phyloP scores from a whole-genome alignment of 1,284 basidiomycete genomes.

The Porodaedalea pini region DNA sequence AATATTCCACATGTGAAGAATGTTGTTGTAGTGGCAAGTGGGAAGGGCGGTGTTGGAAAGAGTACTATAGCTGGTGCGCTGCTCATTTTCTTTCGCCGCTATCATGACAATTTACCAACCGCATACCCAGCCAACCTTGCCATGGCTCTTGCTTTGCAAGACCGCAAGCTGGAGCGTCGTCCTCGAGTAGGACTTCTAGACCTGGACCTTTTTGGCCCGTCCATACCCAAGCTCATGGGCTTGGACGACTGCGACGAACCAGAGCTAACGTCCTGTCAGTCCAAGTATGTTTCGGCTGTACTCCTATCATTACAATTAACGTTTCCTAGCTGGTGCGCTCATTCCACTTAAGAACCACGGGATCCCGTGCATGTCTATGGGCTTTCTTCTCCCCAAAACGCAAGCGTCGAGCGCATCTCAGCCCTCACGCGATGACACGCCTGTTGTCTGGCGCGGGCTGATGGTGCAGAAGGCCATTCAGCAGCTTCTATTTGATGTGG shows the following conservation, averaged over 20 bases:
- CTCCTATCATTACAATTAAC: too few relatives aligned
- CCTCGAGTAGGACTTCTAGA: constrained; percentile 86
- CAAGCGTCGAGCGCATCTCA: constrained; percentile 37
- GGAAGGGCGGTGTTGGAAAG: constrained; percentile 97
- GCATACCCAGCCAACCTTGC: constrained; percentile 73
- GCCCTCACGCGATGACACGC: constrained; percentile 52
- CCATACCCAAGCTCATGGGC: constrained; percentile 93
- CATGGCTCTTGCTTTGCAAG: constrained; percentile 58
- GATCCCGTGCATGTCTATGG: constrained; percentile 96
- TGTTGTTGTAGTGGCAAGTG: constrained; percentile 86
- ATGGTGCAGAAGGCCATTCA: constrained; percentile 99
- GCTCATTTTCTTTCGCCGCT: background rate
- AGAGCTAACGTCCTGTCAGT: constrained; percentile 66
- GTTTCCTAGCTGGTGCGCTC: constrained; percentile 81
- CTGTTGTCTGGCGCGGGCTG: constrained; percentile 93
- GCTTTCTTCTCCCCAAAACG: constrained; percentile 67
- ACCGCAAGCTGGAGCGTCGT: constrained; percentile 33
- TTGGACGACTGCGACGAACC: constrained; percentile 81
- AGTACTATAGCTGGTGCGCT: constrained; percentile 83
- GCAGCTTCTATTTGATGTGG: constrained; percentile 94
- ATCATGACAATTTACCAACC: background rate
- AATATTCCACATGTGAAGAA: constrained; percentile 64
- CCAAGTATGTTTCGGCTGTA: background rate
- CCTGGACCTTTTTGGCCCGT: constrained; percentile 95
- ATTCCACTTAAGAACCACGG: constrained; percentile 88